Percentiles rank a stretch among this genome's conserved stretches.
These are phyloP conservation scores for Ceratocystis diversiconidia DNA, from an alignment of 2,329 filamentous ascomycete species.

Conservation along the genomic window DNA sequence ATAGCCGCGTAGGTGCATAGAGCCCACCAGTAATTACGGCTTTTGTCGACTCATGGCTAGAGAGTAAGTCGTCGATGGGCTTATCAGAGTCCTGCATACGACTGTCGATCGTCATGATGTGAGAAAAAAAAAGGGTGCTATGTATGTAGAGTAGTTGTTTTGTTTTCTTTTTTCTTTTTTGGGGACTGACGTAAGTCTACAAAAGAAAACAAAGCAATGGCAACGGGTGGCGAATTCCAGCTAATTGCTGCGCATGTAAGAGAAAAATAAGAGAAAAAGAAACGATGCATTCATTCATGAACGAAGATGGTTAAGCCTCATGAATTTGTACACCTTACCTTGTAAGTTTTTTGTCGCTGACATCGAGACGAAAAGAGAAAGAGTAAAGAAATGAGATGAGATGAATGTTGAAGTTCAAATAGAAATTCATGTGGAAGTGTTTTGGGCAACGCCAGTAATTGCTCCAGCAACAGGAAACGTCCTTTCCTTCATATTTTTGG, in stretches of 20 bases:
- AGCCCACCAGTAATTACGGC: neutral
- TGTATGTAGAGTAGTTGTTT: no score
- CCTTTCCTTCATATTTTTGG: neutral
- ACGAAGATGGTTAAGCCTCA: neutral
- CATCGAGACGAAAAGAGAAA: neutral
- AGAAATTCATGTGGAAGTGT: neutral
- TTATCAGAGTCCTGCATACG: neutral
- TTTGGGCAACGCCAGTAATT: neutral
- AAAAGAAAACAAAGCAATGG: neutral
- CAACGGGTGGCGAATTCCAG: neutral
- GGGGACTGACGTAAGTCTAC: neutral
- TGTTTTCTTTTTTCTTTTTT: neutral
- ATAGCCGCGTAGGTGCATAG: neutral
- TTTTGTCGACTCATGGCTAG: neutral
- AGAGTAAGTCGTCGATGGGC: neutral
- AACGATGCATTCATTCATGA: neutral
- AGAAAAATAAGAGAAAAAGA: neutral
- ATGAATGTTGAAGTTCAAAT: neutral
- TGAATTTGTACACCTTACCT: neutral
- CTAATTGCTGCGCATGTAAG: neutral
- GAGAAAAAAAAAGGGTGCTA: neutral
- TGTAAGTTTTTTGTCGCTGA: neutral
- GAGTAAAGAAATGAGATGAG: neutral
- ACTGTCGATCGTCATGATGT: neutral
- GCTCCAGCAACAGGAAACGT: neutral